Base-by-base conservation (phyloP, 257 asterid genomes). In the Pogostemon cablin region DNA sequence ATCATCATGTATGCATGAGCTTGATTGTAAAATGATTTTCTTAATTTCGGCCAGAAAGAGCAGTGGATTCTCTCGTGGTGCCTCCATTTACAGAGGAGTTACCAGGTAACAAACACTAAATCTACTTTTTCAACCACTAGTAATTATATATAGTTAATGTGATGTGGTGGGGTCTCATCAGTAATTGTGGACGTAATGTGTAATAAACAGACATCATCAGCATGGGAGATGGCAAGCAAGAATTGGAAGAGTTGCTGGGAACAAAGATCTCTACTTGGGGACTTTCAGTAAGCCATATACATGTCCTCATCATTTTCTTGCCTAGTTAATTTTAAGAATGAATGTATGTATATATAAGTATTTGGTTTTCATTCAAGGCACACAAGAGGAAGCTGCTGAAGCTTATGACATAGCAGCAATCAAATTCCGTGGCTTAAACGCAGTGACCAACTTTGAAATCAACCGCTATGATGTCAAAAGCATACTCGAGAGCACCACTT, bases 161-260 rank as follows among this genome's bases (percentile, higher is more conserved):
- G 1, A 25, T 25, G 32, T 20, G 25, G 0, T 20, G 25, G 25
- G 25, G 25, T 20, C 25, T 20, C 25, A 20, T 20, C 25, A 20
- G 25, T 20, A 20, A 20, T 20, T 20, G 25, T 0, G 1, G 32
- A 25, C 32, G 1, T 25, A 25, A 25, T 17, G 37, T 34, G 17
- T 57, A 32, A 37, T 38, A 11, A 9, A 76, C 77, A 92, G 98
- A 68, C 96, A 92, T 67, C 98, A 92, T 65, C 98, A 92, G 25
- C 96, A 91, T 71, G 96, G 98, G 76, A 89, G 96, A 79, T 91
- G 98, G 98, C 98, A 91, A 79, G 98, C 96, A 65, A 87, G 98
- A 69, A 91, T 89, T 56, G 98, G 98, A 48, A 87, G 98, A 82
- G 98, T 92, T 67, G 98, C 96, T 65, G 96, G 98, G 34, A 90